These are phyloP conservation scores for Orbilia blumenaviensis DNA, from an alignment of 2,329 filamentous ascomycete genomes.

Conservation along the genomic window DNA sequence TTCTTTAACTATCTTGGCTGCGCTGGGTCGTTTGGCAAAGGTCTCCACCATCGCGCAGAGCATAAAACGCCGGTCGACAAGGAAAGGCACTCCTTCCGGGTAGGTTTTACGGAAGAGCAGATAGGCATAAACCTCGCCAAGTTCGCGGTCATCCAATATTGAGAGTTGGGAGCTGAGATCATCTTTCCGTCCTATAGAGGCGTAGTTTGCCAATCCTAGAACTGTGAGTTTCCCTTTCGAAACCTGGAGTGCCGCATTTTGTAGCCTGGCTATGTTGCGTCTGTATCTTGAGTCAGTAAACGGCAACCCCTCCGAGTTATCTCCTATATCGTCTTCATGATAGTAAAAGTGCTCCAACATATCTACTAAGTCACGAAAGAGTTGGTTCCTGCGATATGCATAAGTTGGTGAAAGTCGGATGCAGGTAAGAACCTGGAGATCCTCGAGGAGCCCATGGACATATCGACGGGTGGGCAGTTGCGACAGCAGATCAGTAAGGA, in stretches of 20 bases:
- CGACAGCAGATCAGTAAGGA: slow-evolving; percentile 88
- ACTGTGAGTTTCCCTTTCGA: slow-evolving; percentile 71
- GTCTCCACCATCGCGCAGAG: slow-evolving; percentile 77
- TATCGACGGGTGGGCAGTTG: slow-evolving; percentile 94
- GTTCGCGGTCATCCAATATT: slow-evolving; percentile 76
- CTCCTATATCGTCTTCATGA: slow-evolving; percentile 65
- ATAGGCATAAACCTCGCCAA: slow-evolving; percentile 73
- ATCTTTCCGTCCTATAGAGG: slow-evolving; percentile 79
- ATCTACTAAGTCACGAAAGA: slow-evolving; percentile 80
- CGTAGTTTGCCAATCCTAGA: slow-evolving; percentile 89
- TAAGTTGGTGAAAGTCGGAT: slow-evolving; percentile 82
- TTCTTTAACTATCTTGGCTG: slow-evolving; percentile 78
- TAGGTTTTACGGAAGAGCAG: slow-evolving; percentile 86
- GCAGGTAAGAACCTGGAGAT: slow-evolving; percentile 81
- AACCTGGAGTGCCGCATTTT: slow-evolving; percentile 61
- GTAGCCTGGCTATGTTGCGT: slow-evolving; percentile 74
- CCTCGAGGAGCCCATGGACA: slow-evolving; percentile 85
- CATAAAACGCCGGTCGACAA: slow-evolving; percentile 71
- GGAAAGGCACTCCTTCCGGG: slow-evolving; percentile 74
- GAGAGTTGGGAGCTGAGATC: slow-evolving; percentile 81
- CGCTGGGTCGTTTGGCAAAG: slow-evolving; percentile 80
- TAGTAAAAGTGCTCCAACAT: slow-evolving; percentile 87
- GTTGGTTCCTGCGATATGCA: slow-evolving; percentile 75
- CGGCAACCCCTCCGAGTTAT: slow-evolving; percentile 65
- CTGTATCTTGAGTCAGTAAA: slow-evolving; percentile 80